Evolutionary conservation across 345 rosid genomes (phyloP).

Genomic region (Carallia brachiata): DNA sequence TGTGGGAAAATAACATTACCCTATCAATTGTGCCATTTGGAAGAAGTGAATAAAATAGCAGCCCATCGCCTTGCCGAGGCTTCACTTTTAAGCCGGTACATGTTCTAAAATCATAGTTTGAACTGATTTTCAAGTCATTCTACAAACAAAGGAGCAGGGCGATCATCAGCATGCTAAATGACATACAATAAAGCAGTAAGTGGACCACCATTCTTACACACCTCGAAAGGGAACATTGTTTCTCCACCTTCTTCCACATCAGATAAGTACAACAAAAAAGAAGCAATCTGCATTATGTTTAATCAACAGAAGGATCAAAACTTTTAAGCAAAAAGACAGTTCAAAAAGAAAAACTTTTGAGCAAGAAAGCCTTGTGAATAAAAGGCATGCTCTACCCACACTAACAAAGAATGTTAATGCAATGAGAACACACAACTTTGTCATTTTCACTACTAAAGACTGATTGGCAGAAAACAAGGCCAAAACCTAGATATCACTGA

Average conservation of each 20-base stretch:
- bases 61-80: slow-evolving; percentile 75
- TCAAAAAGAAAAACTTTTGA: too few species aligned
- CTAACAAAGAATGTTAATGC: too few species aligned
- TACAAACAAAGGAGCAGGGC: slow-evolving; percentile 17
- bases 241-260: slow-evolving; percentile 80
- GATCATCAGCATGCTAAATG: background rate
- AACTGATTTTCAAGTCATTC: slow-evolving; percentile 41
- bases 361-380: too few species aligned
- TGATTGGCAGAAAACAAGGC: background rate
- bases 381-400: too few species aligned
- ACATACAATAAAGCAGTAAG: background rate
- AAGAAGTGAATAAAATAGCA: slow-evolving; percentile 56
- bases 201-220: slow-evolving; percentile 26
- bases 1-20: slow-evolving; percentile 27
- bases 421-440: too few species aligned
- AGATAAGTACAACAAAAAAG: slow-evolving; percentile 64
- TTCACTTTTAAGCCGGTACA: slow-evolving; percentile 74
- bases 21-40: slow-evolving; percentile 71
- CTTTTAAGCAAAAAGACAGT: background rate
- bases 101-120: slow-evolving; percentile 54
- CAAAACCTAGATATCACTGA: background rate
- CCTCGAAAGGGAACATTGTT: slow-evolving; percentile 85
- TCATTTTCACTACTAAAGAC: background rate
- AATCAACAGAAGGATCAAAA: slow-evolving; percentile 9
- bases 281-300: slow-evolving; percentile 44